Evolutionary conservation across 345 rosid species (phyloP).

Genomic region (Ailanthus altissimus): DNA sequence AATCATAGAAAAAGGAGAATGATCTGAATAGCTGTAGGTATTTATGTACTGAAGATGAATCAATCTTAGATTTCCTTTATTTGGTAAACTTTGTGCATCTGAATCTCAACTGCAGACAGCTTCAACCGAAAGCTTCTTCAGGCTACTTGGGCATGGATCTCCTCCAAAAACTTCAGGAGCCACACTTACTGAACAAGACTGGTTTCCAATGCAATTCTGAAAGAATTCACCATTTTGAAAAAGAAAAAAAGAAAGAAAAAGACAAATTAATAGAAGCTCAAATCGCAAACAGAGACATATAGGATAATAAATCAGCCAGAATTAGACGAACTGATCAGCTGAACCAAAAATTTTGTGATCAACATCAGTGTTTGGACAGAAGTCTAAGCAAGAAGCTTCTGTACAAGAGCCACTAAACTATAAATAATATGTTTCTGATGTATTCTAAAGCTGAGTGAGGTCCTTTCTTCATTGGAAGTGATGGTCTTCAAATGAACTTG

Average conservation of each 20-base stretch:
- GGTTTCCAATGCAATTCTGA: constrained; percentile 2
- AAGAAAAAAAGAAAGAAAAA: too few relatives aligned
- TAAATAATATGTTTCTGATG: background rate
- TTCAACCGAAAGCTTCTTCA: background rate
- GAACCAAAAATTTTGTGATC: background rate
- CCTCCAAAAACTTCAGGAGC: constrained; percentile 33
- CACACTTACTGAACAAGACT: background rate
- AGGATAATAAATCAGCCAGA: background rate
- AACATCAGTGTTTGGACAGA: background rate
- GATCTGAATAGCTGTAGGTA: background rate
- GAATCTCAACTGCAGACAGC: background rate
- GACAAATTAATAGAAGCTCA: background rate
- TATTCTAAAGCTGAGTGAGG: background rate
- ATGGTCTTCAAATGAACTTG: background rate
- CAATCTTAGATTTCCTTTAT: background rate
- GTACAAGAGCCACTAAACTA: background rate
- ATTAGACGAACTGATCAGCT: background rate
- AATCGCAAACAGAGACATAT: too few relatives aligned
- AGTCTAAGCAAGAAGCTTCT: background rate
- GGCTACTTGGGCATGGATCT: constrained; percentile 49
- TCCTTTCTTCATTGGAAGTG: background rate
- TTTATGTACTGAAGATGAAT: constrained; percentile 23
- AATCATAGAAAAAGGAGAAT: background rate
- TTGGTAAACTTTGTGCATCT: background rate
- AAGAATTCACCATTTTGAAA: background rate